Conservation (phyloP, 306 rosid genomes). For the Quercus alba region DNA sequence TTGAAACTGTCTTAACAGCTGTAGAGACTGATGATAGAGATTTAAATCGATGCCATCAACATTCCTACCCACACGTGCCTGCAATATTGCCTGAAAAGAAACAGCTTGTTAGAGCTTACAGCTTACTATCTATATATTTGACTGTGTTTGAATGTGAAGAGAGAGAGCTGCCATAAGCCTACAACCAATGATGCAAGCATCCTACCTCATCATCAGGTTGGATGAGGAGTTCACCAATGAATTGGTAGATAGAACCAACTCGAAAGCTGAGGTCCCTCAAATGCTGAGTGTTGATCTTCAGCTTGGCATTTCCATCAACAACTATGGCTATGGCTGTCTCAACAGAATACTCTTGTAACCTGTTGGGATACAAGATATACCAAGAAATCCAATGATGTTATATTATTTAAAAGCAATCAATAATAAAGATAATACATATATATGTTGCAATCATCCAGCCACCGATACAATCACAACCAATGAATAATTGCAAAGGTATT, state of each 20-base stretch:
- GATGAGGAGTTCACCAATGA: conserved; percentile 76
- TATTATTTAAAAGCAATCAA: neutral
- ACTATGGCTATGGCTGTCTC: conserved; percentile 64
- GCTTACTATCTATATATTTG: conserved; percentile 9
- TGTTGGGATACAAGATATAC: conserved; percentile 19
- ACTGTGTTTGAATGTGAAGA: conserved; percentile 7
- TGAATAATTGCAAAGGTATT: conserved; percentile 1
- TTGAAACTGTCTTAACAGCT: conserved; percentile 65
- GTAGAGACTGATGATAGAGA: conserved; percentile 76
- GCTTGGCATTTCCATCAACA: conserved; percentile 46
- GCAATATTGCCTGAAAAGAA: conserved; percentile 61
- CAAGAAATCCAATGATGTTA: conserved; percentile 9
- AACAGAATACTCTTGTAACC: conserved; percentile 56
- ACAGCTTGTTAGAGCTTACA: conserved; percentile 16
- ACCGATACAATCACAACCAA: neutral
- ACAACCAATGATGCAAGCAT: neutral
- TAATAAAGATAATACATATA: conserved; percentile 1
- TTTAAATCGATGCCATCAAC: conserved; percentile 89
- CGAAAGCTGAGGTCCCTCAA: conserved; percentile 58
- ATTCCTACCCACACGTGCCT: conserved; percentile 80
- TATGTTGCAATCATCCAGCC: conserved; percentile 15
- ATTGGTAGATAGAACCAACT: conserved; percentile 73
- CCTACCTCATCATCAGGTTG: conserved; percentile 62
- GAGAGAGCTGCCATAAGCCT: neutral
- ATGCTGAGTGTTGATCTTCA: conserved; percentile 54